Percentiles rank a stretch among this genome's conserved stretches.
Conservation (phyloP, 2,329 filamentous ascomycete species). For the Ilyonectria sp. region DNA sequence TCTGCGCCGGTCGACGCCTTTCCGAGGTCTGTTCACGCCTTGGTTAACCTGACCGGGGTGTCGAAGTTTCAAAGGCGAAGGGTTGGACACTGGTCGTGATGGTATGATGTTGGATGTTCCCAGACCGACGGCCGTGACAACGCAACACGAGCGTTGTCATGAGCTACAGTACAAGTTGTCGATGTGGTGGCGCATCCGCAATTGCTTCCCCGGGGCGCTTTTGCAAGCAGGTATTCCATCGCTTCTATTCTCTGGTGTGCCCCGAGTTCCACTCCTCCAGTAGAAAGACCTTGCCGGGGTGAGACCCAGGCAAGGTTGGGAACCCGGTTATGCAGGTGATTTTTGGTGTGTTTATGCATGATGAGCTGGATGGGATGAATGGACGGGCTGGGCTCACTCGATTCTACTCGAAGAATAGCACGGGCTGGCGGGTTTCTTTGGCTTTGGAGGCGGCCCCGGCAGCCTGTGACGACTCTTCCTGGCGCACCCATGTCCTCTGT, state of each 20-base stretch:
- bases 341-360: constrained; percentile 54
- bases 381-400: constrained; percentile 1
- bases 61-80: neutral
- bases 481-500: constrained; percentile 15
- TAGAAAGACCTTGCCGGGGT: constrained; percentile 8
- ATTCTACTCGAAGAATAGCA: neutral
- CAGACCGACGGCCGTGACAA: neutral
- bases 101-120: constrained; percentile 7
- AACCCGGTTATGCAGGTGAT: constrained; percentile 31
- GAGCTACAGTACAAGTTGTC: constrained; percentile 10
- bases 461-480: constrained; percentile 24
- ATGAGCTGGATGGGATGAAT: constrained; percentile 51
- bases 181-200: constrained; percentile 18
- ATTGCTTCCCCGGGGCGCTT: constrained; percentile 10
- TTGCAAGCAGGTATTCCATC: constrained; percentile 15
- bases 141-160: neutral
- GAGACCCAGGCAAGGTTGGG: neutral
- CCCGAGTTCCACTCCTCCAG: constrained; percentile 15
- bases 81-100: neutral
- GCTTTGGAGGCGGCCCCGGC: constrained; percentile 5
- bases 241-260: constrained; percentile 10
- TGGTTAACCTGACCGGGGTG: neutral
- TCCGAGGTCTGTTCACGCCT: constrained; percentile 1
- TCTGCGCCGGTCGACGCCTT: constrained; percentile 1
- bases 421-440: constrained; percentile 8